Evolutionary conservation across 2,329 filamentous ascomycete genomes (phyloP).

Genomic region (Fusarium secorum): DNA sequence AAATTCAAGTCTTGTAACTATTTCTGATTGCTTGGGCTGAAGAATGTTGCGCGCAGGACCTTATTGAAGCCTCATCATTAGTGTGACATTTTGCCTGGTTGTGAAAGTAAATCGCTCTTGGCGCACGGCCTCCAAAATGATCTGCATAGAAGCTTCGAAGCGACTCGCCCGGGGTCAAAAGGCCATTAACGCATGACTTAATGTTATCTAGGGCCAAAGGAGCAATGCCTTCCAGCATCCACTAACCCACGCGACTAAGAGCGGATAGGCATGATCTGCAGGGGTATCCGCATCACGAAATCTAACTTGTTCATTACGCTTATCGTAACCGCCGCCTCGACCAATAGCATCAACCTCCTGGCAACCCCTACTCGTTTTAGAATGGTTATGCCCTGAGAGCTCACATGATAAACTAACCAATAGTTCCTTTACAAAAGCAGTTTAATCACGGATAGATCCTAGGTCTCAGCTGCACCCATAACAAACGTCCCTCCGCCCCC

Average conservation of each 20-base stretch:
- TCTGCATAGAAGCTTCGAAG: not conserved
- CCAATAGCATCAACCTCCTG: not conserved
- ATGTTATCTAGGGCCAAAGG: not conserved
- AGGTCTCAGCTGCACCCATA: not conserved
- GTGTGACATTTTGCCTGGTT: not conserved
- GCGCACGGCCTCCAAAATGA: not conserved
- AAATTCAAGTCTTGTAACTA: not conserved
- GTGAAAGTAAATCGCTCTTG: not conserved
- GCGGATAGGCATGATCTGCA: slow-evolving; percentile 22
- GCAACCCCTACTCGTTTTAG: not conserved
- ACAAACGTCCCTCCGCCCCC: slow-evolving; percentile 1
- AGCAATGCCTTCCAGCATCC: not conserved
- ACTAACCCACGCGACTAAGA: not conserved
- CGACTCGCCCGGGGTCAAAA: not conserved
- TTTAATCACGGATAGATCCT: not conserved
- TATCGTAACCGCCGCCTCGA: slow-evolving; percentile 5
- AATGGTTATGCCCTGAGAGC: not conserved
- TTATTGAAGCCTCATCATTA: not conserved
- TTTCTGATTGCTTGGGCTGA: not conserved
- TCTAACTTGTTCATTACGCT: slow-evolving; percentile 17
- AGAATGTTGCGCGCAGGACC: not conserved
- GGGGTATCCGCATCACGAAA: slow-evolving; percentile 16
- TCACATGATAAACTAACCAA: slow-evolving; percentile 1
- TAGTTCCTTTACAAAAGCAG: not conserved
- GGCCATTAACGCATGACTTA: not conserved